Conservation (phyloP, 164 flowering plant species). For the Buxus sempervirens region DNA sequence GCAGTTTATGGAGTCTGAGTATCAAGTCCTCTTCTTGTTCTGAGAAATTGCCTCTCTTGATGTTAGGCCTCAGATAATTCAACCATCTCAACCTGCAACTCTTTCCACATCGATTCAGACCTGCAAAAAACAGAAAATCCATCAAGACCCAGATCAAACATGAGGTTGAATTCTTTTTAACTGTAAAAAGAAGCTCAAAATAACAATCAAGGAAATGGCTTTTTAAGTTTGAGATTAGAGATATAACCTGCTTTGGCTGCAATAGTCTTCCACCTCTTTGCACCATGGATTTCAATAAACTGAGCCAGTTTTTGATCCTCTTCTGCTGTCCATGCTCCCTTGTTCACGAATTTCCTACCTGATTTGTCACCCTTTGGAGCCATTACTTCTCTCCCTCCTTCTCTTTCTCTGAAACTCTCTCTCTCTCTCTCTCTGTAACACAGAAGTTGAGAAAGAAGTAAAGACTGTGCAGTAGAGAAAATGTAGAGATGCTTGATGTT, state of each 20-base stretch:
- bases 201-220: too few species aligned
- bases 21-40: constrained; percentile 39
- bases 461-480: too few species aligned
- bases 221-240: background rate
- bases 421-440: too few species aligned
- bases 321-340: background rate
- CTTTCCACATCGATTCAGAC: constrained; percentile 38
- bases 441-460: too few species aligned
- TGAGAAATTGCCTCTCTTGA: constrained; percentile 41
- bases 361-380: background rate
- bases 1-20: constrained; percentile 31
- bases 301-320: background rate
- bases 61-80: constrained; percentile 37
- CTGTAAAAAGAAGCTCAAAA: too few species aligned
- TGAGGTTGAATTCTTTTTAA: too few species aligned
- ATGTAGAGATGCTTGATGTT: background rate
- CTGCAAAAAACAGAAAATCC: constrained; percentile 11
- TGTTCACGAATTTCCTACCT: background rate
- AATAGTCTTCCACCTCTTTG: background rate
- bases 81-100: constrained; percentile 45
- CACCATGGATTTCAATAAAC: background rate
- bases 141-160: background rate
- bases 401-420: too few species aligned
- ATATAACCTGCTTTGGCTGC: background rate
- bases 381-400: background rate